phyloP scores from a whole-genome alignment of 2,329 filamentous ascomycete species.

The Sarocladium kiliense region DNA sequence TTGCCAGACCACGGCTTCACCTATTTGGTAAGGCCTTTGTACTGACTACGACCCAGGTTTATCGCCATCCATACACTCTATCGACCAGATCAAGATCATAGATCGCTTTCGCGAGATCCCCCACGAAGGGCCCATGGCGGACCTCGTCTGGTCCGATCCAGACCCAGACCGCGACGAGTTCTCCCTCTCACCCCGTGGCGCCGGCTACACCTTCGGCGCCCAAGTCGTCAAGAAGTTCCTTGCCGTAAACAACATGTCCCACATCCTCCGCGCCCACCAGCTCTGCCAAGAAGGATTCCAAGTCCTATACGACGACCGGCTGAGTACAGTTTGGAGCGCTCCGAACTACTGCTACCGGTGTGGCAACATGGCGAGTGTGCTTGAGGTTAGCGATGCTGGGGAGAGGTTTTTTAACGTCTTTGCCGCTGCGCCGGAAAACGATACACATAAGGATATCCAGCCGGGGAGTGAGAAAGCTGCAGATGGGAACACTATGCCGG shows the following conservation, averaged over 20 bases:
- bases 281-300: constrained; percentile 98
- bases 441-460: constrained; percentile 81
- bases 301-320: constrained; percentile 87
- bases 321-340: constrained; percentile 97
- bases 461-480: constrained; percentile 67
- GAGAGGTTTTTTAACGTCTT: constrained; percentile 98
- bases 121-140: constrained; percentile 98
- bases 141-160: constrained; percentile 96
- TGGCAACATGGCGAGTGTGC: constrained; percentile 93
- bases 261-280: constrained; percentile 96
- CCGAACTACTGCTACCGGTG: constrained; percentile 95
- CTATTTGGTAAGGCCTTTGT: too few relatives aligned
- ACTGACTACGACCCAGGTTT: constrained; percentile 48
- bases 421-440: constrained; percentile 92
- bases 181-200: constrained; percentile 84
- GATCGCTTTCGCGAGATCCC: constrained; percentile 98
- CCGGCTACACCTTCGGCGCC: constrained; percentile 94
- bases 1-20: too few relatives aligned
- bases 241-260: constrained; percentile 94
- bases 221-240: constrained; percentile 98
- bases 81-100: constrained; percentile 99
- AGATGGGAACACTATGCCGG: constrained; percentile 58
- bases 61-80: constrained; percentile 89
- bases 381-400: constrained; percentile 90
- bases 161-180: constrained; percentile 98